Evolutionary conservation across 352 stramenopile species (phyloP).

Genomic region (Phytophthora cryptogea): DNA sequence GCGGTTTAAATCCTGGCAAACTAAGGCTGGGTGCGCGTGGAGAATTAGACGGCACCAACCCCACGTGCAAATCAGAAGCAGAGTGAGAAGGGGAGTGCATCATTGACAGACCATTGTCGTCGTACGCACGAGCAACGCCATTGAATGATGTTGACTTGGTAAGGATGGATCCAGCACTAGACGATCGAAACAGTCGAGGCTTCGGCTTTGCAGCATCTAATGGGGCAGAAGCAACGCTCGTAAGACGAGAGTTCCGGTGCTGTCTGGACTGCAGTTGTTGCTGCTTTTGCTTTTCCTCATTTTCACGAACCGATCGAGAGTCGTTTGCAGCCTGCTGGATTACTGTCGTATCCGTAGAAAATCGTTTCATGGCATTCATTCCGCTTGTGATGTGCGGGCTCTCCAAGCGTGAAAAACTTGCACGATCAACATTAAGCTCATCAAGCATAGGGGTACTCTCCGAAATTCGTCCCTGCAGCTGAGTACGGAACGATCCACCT

Average conservation of each 20-base stretch:
- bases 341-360: slow-evolving; percentile 63
- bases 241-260: slow-evolving; percentile 48
- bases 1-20: slow-evolving; percentile 65
- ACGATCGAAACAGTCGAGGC: slow-evolving; percentile 52
- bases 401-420: slow-evolving; percentile 42
- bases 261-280: slow-evolving; percentile 30
- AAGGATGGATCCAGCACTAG: slow-evolving; percentile 72
- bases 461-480: slow-evolving; percentile 37
- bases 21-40: slow-evolving; percentile 65
- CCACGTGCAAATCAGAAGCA: slow-evolving; percentile 17
- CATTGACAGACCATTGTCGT: slow-evolving; percentile 49
- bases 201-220: slow-evolving; percentile 35
- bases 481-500: slow-evolving; percentile 37
- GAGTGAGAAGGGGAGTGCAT: slow-evolving; percentile 37
- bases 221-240: slow-evolving; percentile 34
- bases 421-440: slow-evolving; percentile 36
- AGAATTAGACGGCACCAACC: slow-evolving; percentile 15
- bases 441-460: slow-evolving; percentile 49
- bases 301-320: slow-evolving; percentile 43
- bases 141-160: slow-evolving; percentile 36
- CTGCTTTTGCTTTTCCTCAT: slow-evolving; percentile 47
- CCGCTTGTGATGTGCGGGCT: slow-evolving; percentile 29
- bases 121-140: slow-evolving; percentile 36
- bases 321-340: slow-evolving; percentile 69
- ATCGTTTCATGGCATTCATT: slow-evolving; percentile 66